phyloP scores from a whole-genome alignment of 306 rosid species.

The Argentina anserina region DNA sequence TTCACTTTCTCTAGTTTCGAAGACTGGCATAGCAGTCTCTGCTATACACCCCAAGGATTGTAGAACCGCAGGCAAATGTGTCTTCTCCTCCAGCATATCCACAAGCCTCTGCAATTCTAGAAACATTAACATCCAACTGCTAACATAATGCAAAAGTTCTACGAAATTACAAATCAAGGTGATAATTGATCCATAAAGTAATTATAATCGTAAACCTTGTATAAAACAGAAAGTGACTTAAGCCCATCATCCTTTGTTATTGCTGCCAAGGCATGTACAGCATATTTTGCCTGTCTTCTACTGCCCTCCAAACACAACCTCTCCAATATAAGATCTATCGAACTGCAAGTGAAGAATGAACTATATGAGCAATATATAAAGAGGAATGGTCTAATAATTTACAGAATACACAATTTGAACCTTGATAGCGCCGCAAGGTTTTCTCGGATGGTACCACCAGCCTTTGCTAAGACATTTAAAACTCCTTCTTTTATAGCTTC shows the following conservation, averaged over 20 bases:
- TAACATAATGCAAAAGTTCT: neutral
- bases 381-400: slow-evolving; percentile 17
- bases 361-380: slow-evolving; percentile 25
- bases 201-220: slow-evolving; percentile 64
- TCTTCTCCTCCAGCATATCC: slow-evolving; percentile 75
- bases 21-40: slow-evolving; percentile 92
- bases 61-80: slow-evolving; percentile 84
- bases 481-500: slow-evolving; percentile 78
- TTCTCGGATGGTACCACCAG: slow-evolving; percentile 90
- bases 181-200: slow-evolving; percentile 26
- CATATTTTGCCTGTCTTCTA: slow-evolving; percentile 92
- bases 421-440: slow-evolving; percentile 73
- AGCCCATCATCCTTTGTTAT: slow-evolving; percentile 97
- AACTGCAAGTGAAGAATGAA: slow-evolving; percentile 49
- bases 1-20: slow-evolving; percentile 90
- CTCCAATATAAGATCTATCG: slow-evolving; percentile 87
- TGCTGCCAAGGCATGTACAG: slow-evolving; percentile 93
- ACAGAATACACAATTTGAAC: slow-evolving; percentile 35
- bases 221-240: slow-evolving; percentile 87
- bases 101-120: slow-evolving; percentile 75
- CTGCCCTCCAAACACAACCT: slow-evolving; percentile 86
- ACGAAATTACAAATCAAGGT: neutral
- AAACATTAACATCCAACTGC: slow-evolving; percentile 30
- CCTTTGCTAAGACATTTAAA: slow-evolving; percentile 78
- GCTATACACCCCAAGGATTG: slow-evolving; percentile 98